phyloP scores from a whole-genome alignment of 78 protist genomes.

The Chrysochromulina parva region DNA sequence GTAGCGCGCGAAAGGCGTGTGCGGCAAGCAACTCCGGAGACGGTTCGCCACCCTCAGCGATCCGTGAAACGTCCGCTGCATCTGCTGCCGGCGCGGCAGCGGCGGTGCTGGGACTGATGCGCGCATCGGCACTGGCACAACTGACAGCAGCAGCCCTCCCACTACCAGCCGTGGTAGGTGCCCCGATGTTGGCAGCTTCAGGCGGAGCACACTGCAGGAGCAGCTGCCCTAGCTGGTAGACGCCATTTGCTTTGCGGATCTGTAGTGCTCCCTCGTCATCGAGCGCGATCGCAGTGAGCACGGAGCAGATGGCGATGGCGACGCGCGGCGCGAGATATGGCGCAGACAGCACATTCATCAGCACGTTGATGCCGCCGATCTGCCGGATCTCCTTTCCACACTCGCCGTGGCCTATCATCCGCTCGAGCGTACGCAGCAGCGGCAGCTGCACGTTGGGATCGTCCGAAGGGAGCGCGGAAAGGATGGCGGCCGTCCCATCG shows the following conservation, averaged over 20 bases:
- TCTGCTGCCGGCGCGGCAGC: neutral
- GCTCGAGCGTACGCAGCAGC: neutral
- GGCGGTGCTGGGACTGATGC: neutral
- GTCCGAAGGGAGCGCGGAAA: neutral
- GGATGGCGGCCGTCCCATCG: neutral
- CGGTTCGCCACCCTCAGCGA: too few relatives aligned
- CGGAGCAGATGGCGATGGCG: neutral
- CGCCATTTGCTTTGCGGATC: constrained; percentile 31
- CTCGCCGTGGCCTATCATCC: neutral
- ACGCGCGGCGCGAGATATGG: neutral
- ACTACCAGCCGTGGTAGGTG: too few relatives aligned
- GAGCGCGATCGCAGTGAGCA: neutral
- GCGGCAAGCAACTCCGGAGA: neutral
- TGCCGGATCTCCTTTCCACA: neutral
- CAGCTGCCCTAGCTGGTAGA: neutral
- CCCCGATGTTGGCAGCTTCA: neutral
- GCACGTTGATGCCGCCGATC: constrained; percentile 36
- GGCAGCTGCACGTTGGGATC: neutral
- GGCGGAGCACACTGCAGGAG: neutral
- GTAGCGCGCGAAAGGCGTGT: neutral
- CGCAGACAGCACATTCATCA: neutral
- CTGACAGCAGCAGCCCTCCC: too few relatives aligned
- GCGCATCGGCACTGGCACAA: too few relatives aligned
- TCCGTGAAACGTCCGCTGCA: neutral
- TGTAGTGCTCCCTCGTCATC: constrained; percentile 27